Conservation (phyloP, 2,329 filamentous ascomycete genomes). For the Ilyonectria destructans region DNA sequence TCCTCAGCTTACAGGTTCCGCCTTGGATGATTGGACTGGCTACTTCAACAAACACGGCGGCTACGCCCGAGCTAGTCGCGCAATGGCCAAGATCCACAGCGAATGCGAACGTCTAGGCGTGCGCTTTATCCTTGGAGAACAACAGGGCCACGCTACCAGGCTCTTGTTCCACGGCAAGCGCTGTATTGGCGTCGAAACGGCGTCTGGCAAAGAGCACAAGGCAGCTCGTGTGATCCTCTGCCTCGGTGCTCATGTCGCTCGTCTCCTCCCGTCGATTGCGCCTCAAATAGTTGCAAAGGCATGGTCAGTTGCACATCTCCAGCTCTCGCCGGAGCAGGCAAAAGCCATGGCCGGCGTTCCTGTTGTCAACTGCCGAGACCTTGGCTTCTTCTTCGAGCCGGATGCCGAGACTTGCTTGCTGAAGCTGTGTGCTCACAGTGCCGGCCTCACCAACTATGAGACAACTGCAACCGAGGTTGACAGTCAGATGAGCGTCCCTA, state of each 20-base stretch:
- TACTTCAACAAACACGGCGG: conserved; percentile 72
- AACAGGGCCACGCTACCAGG: conserved; percentile 29
- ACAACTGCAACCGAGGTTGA: conserved; percentile 42
- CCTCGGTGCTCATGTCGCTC: conserved; percentile 64
- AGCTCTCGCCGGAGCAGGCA: conserved; percentile 69
- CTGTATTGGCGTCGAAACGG: conserved; percentile 27
- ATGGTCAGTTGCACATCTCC: conserved; percentile 73
- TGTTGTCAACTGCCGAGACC: conserved; percentile 71
- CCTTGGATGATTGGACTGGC: conserved; percentile 69
- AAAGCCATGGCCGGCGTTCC: conserved; percentile 70
- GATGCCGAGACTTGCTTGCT: conserved; percentile 70
- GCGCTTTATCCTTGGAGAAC: conserved; percentile 55
- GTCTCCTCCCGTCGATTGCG: conserved; percentile 64
- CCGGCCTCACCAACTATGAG: conserved; percentile 65
- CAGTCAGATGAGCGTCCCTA: conserved; percentile 42
- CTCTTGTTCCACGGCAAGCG: conserved; percentile 17
- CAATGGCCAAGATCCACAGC: conserved; percentile 63
- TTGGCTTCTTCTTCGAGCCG: conserved; percentile 77
- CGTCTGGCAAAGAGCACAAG: conserved; percentile 17
- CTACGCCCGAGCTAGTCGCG: conserved; percentile 69
- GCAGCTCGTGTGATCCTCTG: conserved; percentile 63
- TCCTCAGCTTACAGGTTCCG: conserved; percentile 60
- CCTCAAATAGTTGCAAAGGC: conserved; percentile 67
- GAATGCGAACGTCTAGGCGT: conserved; percentile 58
- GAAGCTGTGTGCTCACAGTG: conserved; percentile 72